These are phyloP conservation scores for Phaeodactylum tricornutum DNA, from an alignment of 108 stramenopile species.

Conservation along the genomic window DNA sequence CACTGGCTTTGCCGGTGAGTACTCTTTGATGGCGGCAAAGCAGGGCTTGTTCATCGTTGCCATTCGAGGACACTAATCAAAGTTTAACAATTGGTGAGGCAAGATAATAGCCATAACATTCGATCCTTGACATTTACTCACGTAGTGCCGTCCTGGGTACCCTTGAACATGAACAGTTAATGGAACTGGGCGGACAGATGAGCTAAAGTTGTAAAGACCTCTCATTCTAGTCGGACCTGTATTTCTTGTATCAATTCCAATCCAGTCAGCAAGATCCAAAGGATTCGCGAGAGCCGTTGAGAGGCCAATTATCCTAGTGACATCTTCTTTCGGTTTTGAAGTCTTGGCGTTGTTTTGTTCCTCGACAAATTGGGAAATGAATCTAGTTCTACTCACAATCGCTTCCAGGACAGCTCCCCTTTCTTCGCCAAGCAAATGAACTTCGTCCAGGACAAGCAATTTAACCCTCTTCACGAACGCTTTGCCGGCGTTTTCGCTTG, in stretches of 20 bases:
- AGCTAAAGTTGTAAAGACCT: constrained; percentile 94
- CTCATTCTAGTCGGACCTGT: constrained; percentile 11
- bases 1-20: constrained; percentile 84
- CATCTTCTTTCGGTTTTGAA: constrained; percentile 4
- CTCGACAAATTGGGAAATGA: constrained; percentile 66
- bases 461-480: constrained; percentile 76
- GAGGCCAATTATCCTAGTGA: constrained; percentile 87
- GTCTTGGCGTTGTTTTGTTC: constrained; percentile 6
- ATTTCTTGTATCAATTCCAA: constrained; percentile 76
- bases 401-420: constrained; percentile 98
- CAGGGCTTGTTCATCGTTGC: constrained; percentile 99
- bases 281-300: constrained; percentile 97
- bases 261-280: constrained; percentile 93
- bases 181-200: constrained; percentile 93
- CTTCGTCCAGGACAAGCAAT: constrained; percentile 96
- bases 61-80: constrained; percentile 82
- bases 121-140: constrained; percentile 6
- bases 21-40: constrained; percentile 92
- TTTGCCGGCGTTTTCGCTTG: constrained; percentile 36
- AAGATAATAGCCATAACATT: not conserved
- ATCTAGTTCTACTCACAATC: constrained; percentile 90
- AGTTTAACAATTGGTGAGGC: not conserved
- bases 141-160: constrained; percentile 94
- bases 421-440: constrained; percentile 98
- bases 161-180: constrained; percentile 93